Evolutionary conservation across 169 alveolate genomes (phyloP), one percentile per base, ranked within the genome.

Genomic region (Cryptosporidium xiaoi): DNA sequence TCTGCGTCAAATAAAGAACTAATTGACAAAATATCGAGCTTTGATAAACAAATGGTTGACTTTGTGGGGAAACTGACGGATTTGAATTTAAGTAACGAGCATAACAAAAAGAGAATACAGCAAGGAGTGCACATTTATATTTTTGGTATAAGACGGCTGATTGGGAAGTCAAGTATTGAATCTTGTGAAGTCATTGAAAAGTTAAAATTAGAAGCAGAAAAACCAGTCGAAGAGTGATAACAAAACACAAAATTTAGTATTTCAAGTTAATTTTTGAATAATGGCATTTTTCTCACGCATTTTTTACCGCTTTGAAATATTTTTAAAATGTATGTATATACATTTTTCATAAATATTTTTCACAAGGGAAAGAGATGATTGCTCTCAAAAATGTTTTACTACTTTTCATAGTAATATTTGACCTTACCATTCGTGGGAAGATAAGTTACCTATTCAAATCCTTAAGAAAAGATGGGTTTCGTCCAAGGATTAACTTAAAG

Each of bases 391-490:
- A 51, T 5, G 56, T 27, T 51, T 2, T 69, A 15, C 56, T 51
- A 29, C 56, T 69, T 69, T 53, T 34, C 20, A 5, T 34, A 53
- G 44, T 64, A 13, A 34, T 34, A 51, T 7, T 69, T 31, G 67
- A 56, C 31, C 83, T 69, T 36, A 36, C 44, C 46, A 36, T 65
- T 13, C 40, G 56, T 8, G 87, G 87, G 16, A 60, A 40, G 18
- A 31, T 77, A 1, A 15, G 31, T 24, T 62, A 33, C 48, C 5
- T 77, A 60, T 29, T 77, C 29, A 77, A 77, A 36, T 29, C 87
- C 27, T 46, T 77, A 56, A 51, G 36, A 12, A 77, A 8, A 31
- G 31, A 62, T 18, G 87, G 87, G 5, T 60, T 40, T n/a, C 87
- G 87, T 46, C 87, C 87, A 3, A 53, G 34, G 2, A 15, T 77